These are phyloP conservation scores for Lomentospora prolificans DNA, from an alignment of 2,329 filamentous ascomycete species.

Conservation along the genomic window DNA sequence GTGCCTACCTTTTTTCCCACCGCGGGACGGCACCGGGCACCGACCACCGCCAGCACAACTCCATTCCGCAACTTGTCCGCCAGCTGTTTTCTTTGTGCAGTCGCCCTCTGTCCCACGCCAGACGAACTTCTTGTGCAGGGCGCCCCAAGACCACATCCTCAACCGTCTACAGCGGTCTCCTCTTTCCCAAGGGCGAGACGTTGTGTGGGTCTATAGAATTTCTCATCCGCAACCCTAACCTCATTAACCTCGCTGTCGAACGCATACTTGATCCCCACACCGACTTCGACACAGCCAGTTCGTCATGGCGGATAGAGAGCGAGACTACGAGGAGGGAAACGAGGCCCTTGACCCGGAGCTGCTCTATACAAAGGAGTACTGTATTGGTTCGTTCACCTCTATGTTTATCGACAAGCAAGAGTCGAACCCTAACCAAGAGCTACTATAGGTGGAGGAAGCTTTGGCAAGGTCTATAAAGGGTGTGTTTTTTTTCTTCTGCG, in stretches of 20 bases:
- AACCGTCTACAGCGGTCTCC: no score
- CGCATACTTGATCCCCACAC: no score
- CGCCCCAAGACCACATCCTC: no score
- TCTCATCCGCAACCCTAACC: no score
- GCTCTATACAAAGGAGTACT: slow-evolving; percentile 87
- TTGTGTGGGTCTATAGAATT: no score
- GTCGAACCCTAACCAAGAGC: slow-evolving; percentile 16
- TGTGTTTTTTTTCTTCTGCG: slow-evolving; percentile 28
- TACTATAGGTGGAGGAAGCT: slow-evolving; percentile 76
- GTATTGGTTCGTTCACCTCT: slow-evolving; percentile 54
- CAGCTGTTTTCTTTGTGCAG: no score
- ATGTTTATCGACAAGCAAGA: slow-evolving; percentile 5
- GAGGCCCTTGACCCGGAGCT: slow-evolving; percentile 72
- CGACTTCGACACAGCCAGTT: slow-evolving; percentile 5
- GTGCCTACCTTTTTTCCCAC: not conserved
- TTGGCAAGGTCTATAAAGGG: slow-evolving; percentile 99
- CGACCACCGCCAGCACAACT: not conserved
- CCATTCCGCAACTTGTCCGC: slow-evolving; percentile 8
- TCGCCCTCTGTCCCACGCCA: no score
- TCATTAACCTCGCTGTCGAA: no score
- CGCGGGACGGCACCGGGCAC: not conserved
- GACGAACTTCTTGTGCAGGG: no score
- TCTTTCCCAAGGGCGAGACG: no score
- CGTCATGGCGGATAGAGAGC: slow-evolving; percentile 38
- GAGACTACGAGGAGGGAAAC: slow-evolving; percentile 35